A percentile compares a stretch with the other conserved stretches of the same genome.
Conservation (phyloP, 1,139 yeast species). For the Suhomyces kunorum region DNA sequence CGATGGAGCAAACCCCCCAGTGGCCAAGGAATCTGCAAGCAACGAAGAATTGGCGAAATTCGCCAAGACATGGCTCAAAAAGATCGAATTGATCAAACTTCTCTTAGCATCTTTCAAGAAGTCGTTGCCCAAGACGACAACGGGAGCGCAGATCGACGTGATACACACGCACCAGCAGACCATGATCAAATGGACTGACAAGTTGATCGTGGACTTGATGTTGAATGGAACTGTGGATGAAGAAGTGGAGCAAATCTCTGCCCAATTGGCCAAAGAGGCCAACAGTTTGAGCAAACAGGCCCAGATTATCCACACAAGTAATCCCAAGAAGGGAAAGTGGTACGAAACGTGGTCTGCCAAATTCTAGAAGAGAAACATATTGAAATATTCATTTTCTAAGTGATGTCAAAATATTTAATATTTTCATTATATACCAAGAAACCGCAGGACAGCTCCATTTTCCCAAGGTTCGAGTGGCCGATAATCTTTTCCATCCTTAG, state of each 20-base stretch:
- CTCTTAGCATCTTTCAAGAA: constrained; percentile 56
- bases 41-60: constrained; percentile 36
- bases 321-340: constrained; percentile 52
- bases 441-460: too few species aligned
- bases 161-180: constrained; percentile 34
- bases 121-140: constrained; percentile 48
- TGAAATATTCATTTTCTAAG: too few species aligned
- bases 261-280: constrained; percentile 31
- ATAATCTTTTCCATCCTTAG: not conserved
- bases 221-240: constrained; percentile 41
- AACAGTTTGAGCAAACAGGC: constrained; percentile 36
- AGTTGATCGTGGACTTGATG: constrained; percentile 50
- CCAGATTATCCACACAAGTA: constrained; percentile 37
- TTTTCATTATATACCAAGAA: too few species aligned
- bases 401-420: too few species aligned
- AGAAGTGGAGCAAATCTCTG: constrained; percentile 28
- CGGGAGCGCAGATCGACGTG: constrained; percentile 37
- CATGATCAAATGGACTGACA: constrained; percentile 43
- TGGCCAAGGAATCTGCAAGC: constrained; percentile 24
- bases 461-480: too few species aligned
- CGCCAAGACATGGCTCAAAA: constrained; percentile 51
- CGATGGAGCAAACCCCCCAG: constrained; percentile 21
- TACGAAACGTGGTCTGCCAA: constrained; percentile 51
- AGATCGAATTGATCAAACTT: constrained; percentile 56
- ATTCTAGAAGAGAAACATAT: constrained; percentile 20